Base-by-base conservation (phyloP, 352 stramenopile species). In the Halophytophthora polymorphica region DNA sequence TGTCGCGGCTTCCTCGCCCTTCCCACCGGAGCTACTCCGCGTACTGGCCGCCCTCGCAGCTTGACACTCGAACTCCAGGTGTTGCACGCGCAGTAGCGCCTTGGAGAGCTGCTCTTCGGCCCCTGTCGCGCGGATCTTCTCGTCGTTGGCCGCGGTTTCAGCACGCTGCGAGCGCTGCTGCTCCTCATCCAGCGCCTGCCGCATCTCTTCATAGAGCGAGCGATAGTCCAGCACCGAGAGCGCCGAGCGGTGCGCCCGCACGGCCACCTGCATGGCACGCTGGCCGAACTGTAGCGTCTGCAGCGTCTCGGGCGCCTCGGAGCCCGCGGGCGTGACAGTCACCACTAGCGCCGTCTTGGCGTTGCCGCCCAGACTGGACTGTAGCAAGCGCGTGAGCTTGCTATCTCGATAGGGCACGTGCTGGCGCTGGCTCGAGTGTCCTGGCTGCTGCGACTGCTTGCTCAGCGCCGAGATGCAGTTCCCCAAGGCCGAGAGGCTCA, bases 281-380 rank as follows among this genome's bases (percentile, higher is more conserved):
- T 90, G 79, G 3, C 81, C 80, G 41, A 91, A 89, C n/a, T 83
- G 74, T 18, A 91, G 44, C 0, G 80, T 88, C 36, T 77, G 77
- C 15, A 86, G 61, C 7, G 77, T 88, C 56, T 91, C 80, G 1
- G 63, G 49, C 10, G 67, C 61, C 34, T 91, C 77, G 0, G 73
- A 71, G 1, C 57, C 40, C 3, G 77, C 67, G 0, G 66, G 62
- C 1, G 73, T 81, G 41, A 86, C 62, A 0, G 80, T 86, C 38
- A 91, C 58, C 5, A 91, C 64, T 28, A 91, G 61, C 33, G 75
- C 63, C 2, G 75, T 89, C 66, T 88, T 91, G 28, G 77, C 76
- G 41, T 91, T 91, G 0, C 81, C 77, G 12, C 78, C 77, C 14
- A 91, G 56, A 65, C 77, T 87, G 13, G 77, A 80, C 50, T 87